Conservation (phyloP, 176 grass and related monocot species). For the Phragmites australis region DNA sequence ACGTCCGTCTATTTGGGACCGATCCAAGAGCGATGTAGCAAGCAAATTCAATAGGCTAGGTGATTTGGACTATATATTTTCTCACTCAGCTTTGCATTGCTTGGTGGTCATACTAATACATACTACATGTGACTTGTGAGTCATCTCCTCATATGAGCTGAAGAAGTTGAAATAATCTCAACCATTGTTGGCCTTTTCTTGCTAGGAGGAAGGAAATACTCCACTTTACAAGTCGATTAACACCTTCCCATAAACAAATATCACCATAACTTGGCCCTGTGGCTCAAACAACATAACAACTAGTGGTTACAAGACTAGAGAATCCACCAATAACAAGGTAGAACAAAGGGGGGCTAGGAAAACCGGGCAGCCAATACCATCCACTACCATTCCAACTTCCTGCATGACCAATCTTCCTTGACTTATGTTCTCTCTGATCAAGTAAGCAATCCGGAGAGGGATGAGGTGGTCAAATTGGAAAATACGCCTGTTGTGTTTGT, state of each 20-base stretch:
- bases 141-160: slow-evolving; percentile 5
- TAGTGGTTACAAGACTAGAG: background rate
- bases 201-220: background rate
- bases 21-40: slow-evolving; percentile 65
- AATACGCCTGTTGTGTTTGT: background rate
- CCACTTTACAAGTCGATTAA: background rate
- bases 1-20: slow-evolving; percentile 72
- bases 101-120: slow-evolving; percentile 19
- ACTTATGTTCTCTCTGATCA: background rate
- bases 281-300: background rate
- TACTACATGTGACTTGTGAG: slow-evolving; percentile 6
- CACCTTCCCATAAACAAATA: background rate
- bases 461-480: background rate
- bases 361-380: background rate
- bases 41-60: background rate
- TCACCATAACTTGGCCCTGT: background rate
- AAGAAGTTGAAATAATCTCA: slow-evolving; percentile 36
- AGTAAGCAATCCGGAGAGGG: background rate
- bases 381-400: background rate
- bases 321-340: background rate
- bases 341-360: background rate
- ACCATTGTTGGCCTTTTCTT: background rate
- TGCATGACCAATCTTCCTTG: background rate
- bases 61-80: slow-evolving; percentile 27
- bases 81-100: slow-evolving; percentile 25